Conservation (phyloP, 176 grass and related monocot genomes). For the Avena eriantha region DNA sequence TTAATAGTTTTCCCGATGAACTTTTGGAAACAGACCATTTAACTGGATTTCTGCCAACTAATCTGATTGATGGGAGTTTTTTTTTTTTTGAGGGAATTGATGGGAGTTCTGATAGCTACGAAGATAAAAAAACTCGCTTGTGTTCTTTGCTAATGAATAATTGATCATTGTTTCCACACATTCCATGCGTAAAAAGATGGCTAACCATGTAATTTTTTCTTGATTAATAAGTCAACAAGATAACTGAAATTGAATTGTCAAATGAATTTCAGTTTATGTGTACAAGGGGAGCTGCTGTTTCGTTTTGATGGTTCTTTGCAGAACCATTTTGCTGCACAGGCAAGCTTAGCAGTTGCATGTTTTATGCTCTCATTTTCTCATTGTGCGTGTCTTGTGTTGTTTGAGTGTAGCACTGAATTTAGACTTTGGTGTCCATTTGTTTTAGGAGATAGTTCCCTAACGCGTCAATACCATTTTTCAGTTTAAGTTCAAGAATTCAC, state of each 20-base stretch:
- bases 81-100: too few species aligned
- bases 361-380: neutral
- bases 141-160: slow-evolving; percentile 1
- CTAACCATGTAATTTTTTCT: neutral
- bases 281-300: neutral
- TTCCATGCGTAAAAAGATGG: slow-evolving; percentile 4
- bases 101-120: neutral
- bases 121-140: neutral
- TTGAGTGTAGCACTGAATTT: slow-evolving; percentile 18
- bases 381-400: neutral
- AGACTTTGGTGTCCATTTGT: neutral
- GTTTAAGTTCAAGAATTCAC: slow-evolving; percentile 7
- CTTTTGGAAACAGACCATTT: slow-evolving; percentile 7
- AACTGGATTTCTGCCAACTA: neutral
- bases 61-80: slow-evolving; percentile 18
- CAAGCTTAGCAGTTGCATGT: neutral
- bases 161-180: neutral
- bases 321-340: neutral
- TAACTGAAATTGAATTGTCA: neutral
- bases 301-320: slow-evolving; percentile 2
- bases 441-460: neutral
- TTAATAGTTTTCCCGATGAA: neutral
- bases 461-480: neutral
- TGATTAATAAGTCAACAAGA: neutral
- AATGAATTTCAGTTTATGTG: slow-evolving; percentile 26